A percentile compares a stretch with the other conserved stretches of the same genome.
phyloP scores from a whole-genome alignment of 495 filamentous ascomycete genomes.

The Letharia lupina region DNA sequence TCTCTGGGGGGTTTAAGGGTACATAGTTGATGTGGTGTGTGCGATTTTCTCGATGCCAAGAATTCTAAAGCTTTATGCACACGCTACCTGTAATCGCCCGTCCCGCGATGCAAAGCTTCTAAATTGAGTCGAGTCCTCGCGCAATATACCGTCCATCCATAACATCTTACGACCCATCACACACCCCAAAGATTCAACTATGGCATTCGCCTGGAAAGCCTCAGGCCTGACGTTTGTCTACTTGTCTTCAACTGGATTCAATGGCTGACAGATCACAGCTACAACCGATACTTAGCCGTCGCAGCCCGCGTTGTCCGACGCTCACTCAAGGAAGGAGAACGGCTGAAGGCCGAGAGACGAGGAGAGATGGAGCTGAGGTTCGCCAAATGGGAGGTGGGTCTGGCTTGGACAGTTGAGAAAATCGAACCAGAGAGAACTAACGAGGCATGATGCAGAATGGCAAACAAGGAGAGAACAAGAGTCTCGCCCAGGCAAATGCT shows the following conservation, averaged over 20 bases:
- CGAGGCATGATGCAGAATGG: constrained; percentile 58
- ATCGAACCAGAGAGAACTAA: constrained; percentile 10
- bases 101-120: no score
- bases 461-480: constrained; percentile 85
- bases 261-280: constrained; percentile 30
- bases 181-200: constrained; percentile 33
- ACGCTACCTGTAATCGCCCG: no score
- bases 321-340: constrained; percentile 87
- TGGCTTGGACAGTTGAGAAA: background rate
- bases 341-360: constrained; percentile 78
- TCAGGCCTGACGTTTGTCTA: constrained; percentile 82
- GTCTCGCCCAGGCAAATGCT: constrained; percentile 63
- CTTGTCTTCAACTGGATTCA: background rate
- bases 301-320: constrained; percentile 58
- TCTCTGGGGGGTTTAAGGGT: no score
- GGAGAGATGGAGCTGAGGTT: constrained; percentile 86
- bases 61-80: no score
- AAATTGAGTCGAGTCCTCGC: no score
- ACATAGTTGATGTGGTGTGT: no score
- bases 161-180: background rate
- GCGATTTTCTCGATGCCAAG: no score
- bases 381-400: constrained; percentile 91
- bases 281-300: constrained; percentile 50
- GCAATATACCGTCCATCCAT: background rate
- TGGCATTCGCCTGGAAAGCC: constrained; percentile 98